Base-by-base conservation (phyloP, 208 protist species). In the Trypanosoma lewisi region DNA sequence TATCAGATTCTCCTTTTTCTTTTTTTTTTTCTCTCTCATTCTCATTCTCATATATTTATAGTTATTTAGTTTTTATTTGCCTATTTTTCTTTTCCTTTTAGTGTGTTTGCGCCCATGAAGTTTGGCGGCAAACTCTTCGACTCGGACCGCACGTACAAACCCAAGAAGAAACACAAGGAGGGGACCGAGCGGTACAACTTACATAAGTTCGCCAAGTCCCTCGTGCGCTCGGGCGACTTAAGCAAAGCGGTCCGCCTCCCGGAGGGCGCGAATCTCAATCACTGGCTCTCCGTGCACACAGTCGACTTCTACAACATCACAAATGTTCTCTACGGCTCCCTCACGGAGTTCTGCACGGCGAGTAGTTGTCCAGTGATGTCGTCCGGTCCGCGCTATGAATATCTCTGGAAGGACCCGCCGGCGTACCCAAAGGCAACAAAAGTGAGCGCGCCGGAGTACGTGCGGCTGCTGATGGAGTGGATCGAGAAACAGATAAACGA, bases 231-330 rank as follows among this genome's bases (percentile, higher is more conserved):
- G 3, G 97, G 97, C n/a, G 95, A 99, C 70, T 76, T 99, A 27
- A 88, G 80, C 34, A 85, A 95, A 34, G 97, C 97, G 0, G 98
- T 99, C 16, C 75, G 85, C 37, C 78, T 99, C 2, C 98, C 98
- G 14, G 78, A 89, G 11, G 93, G 97, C 14, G 98, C 98, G 49
- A 96, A 99, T 61, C 49, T 97, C 16, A 95, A 98, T 71, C 95
- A 99, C 72, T 99, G 98, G 98, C 82, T 99, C 11, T 98, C 97
- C 3, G 95, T 99, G 5, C 96, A 98, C 77, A 98, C 97, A 1
- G 90, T 99, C 4, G 98, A 99, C 70, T 99, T 99, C 71, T 99
- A 98, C 88, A 99, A 99, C 83, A 98, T 99, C 59, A 98, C 98
- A 7, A 99, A 99, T 67, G 87, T 99, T 44, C 74, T 99, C 21